Conservation (phyloP, 2,329 filamentous ascomycete genomes). For the Erysiphe pulchra region DNA sequence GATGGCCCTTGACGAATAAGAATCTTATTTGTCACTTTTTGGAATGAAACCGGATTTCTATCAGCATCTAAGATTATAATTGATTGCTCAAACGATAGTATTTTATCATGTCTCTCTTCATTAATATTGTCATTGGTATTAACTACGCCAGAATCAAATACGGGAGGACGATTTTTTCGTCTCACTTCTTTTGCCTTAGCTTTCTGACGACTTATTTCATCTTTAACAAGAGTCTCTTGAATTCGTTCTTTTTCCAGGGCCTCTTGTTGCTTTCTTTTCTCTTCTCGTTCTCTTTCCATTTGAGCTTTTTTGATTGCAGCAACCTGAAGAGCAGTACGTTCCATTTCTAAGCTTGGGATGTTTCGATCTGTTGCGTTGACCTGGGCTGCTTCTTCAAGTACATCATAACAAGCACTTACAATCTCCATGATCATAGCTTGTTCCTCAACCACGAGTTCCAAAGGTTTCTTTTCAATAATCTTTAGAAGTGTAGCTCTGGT, state of each 20-base stretch:
- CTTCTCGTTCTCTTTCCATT: constrained; percentile 20
- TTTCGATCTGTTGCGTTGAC: constrained; percentile 49
- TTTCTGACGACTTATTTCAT: constrained; percentile 42
- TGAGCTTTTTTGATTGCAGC: constrained; percentile 32
- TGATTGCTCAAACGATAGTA: constrained; percentile 38
- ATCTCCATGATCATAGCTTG: constrained; percentile 26
- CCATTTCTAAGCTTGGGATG: constrained; percentile 68
- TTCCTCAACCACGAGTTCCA: constrained; percentile 22
- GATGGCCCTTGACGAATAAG: constrained; percentile 38
- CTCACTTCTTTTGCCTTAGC: constrained; percentile 38
- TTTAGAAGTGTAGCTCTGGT: constrained; percentile 46
- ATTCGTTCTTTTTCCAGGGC: constrained; percentile 42
- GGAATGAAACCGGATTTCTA: constrained; percentile 40
- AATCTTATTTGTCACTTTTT: constrained; percentile 42
- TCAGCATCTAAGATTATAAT: constrained; percentile 36
- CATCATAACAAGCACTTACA: constrained; percentile 26
- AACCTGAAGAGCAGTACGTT: constrained; percentile 62
- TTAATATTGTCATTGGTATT: constrained; percentile 10
- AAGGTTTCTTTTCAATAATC: constrained; percentile 31
- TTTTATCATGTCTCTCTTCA: constrained; percentile 12
- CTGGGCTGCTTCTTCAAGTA: constrained; percentile 67
- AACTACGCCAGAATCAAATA: constrained; percentile 7
- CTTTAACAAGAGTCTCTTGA: constrained; percentile 43
- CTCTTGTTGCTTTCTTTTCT: constrained; percentile 25
- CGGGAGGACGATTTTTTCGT: constrained; percentile 25